Percentiles rank a stretch among this genome's conserved stretches.
Evolutionary conservation across 805 yeast species (phyloP).

Genomic region (Lachancea kluyveri): DNA sequence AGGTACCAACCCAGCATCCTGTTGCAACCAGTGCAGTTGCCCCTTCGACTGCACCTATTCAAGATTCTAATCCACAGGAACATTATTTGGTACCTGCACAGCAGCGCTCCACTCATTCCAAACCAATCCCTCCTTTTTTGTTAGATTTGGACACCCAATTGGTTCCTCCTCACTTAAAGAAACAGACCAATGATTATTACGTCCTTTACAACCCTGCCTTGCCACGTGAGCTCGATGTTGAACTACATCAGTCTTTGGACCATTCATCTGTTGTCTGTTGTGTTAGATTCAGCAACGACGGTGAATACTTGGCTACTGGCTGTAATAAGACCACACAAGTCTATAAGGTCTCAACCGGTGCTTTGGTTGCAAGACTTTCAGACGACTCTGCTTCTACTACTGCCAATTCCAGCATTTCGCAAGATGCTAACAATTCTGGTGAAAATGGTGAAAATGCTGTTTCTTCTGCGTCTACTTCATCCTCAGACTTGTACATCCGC

Average conservation of each 20-base stretch:
- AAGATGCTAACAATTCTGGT: conserved; percentile 15
- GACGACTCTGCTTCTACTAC: conserved; percentile 60
- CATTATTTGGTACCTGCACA: conserved; percentile 34
- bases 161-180: conserved; percentile 71
- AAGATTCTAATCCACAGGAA: conserved; percentile 21
- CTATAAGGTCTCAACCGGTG: conserved; percentile 87
- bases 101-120: conserved; percentile 46
- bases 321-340: conserved; percentile 95
- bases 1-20: conserved; percentile 12
- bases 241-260: conserved; percentile 81
- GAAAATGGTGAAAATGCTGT: conserved; percentile 27
- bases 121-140: conserved; percentile 77
- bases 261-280: conserved; percentile 96
- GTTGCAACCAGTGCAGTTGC: conserved; percentile 21
- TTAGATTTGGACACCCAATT: conserved; percentile 72
- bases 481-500: conserved; percentile 80
- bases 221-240: conserved; percentile 71
- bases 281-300: conserved; percentile 87
- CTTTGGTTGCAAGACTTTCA: conserved; percentile 74
- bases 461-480: conserved; percentile 43
- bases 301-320: conserved; percentile 91
- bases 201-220: conserved; percentile 87
- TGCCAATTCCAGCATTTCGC: conserved; percentile 34
- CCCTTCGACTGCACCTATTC: conserved; percentile 20
- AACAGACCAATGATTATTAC: conserved; percentile 79